A percentile compares a stretch with the other conserved stretches of the same genome.
These are phyloP conservation scores for Microbotryum silenes-acaulis DNA, from an alignment of 1,284 basidiomycete genomes.

Conservation along the genomic window DNA sequence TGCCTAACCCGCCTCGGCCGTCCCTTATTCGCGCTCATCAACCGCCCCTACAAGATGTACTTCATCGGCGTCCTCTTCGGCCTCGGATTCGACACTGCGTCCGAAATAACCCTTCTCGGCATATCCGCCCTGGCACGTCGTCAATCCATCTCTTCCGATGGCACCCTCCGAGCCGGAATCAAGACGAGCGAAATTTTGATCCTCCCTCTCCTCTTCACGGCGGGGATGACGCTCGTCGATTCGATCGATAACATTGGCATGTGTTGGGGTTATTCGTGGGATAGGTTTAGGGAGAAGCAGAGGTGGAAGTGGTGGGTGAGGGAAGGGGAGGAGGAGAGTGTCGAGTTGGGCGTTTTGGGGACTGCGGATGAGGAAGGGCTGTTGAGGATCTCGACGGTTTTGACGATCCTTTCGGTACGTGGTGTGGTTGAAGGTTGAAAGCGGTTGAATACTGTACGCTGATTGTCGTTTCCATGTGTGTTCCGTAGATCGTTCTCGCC, in stretches of 20 bases:
- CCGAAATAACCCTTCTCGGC: conserved; percentile 37
- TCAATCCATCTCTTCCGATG: background rate
- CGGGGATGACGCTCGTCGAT: conserved; percentile 42
- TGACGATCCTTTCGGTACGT: conserved; percentile 40
- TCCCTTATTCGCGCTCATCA: conserved; percentile 40
- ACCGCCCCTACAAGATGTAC: conserved; percentile 43
- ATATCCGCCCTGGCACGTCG: conserved; percentile 38
- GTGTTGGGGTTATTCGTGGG: conserved; percentile 39
- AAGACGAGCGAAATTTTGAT: conserved; percentile 37
- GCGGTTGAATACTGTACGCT: no score
- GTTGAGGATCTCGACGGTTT: conserved; percentile 35
- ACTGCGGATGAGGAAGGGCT: conserved; percentile 25
- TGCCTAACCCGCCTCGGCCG: conserved; percentile 39
- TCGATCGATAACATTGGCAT: conserved; percentile 40
- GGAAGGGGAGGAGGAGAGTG: conserved; percentile 7
- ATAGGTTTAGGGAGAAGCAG: background rate
- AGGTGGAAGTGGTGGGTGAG: conserved; percentile 6
- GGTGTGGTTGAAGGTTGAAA: no score
- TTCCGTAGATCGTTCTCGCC: conserved; percentile 26
- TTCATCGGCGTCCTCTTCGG: conserved; percentile 41
- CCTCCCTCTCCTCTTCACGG: conserved; percentile 42
- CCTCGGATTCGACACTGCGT: conserved; percentile 41
- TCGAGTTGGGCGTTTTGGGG: conserved; percentile 5
- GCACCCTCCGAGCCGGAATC: conserved; percentile 14
- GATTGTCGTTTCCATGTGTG: no score